Evolutionary conservation across 2,329 filamentous ascomycete genomes (phyloP), one percentile per base, ranked within the genome.

Genomic region (Penicillium nordicum): DNA sequence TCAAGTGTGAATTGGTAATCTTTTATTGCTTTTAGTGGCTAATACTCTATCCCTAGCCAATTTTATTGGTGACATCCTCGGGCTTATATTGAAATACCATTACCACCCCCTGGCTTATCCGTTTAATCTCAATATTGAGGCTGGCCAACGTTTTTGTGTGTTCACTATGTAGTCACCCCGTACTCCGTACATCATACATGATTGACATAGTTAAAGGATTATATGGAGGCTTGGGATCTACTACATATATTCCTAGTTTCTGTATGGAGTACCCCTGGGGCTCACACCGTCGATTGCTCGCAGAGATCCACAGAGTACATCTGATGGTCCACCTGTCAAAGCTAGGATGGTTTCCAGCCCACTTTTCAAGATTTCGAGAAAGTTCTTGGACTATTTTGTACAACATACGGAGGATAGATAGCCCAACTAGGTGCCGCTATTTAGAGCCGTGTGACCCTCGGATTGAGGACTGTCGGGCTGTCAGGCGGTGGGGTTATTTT

Each of bases 101-200:
- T 51, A 51, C 49, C 48, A 45, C n/a, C 49, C 37, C 49, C 49
- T 50, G 37, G 18, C 29, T 36, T 34, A 21, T 27, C n/a, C 1
- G 38, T 51, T 25, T 36, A 16, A 51, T 8, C 21, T 45, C 14
- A 36, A 36, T 34, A 44, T 34, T 27, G 21, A 43, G 49, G 38
- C 18, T 50, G 29, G 44, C 44, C 44, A 46, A 46, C 44, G 21
- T 34, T 34, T 11, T 12, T 30, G 44, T 14, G 44, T 14, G n/a
- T 2, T 44, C 8, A 30, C 41, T 27, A 4, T 6, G 14, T 36
- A 21, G 21, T 21, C 21, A 16, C 6, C 10, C 29, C 10, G 1
- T 32, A 32, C 30, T 12, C 32, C n/a, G 43, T 18, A 36, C 12
- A 23, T 18, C 29, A 12, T 32, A 14, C 7, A 34, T 46, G n/a